Evolutionary conservation across 1,139 yeast species (phyloP), one percentile per base, ranked within the genome.

Genomic region (Candida mesenterica): DNA sequence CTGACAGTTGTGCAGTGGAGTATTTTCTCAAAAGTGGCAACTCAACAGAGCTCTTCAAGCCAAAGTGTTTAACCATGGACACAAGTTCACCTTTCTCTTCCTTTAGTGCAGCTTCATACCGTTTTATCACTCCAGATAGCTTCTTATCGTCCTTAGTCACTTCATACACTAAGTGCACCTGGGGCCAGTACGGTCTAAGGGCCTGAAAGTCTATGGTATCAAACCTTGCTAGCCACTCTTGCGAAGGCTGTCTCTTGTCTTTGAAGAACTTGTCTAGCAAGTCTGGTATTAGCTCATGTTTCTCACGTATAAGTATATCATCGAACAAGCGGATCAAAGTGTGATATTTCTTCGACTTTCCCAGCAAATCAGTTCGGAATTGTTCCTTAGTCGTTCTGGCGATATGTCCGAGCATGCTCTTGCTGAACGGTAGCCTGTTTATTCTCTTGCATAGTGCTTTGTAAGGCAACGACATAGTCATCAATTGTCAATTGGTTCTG

Each of bases 151-250:
- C 49, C 4, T 47, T 43, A n/a, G 58, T 53, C 10, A 69, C 41
- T 30, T 61, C 66, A 13, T 59, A 43, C 3, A 67, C 50, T 14
- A 68, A 41, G 40, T 70, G 73, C 1, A 56, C 55, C 29, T 55
- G 61, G 1, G 75, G 75, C 66, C 69, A 68, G 1, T 42, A 32
- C 0, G 42, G 39, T 30, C 58, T 56, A 24, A 67, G 41, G 5
- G 47, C 40, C 20, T 49, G 34, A 35, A 57, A 57, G 17, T 52
- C 52, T 9, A 45, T 39, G 3, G 47, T 42, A 8, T 41, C 35
- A 37, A 69, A 64, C 10, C 41, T 41, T 2, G 39, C 31, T 10
- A 53, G 33, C 64, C 66, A 60, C 1, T 33, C 24, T 1, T 42
- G 46, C 25, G n/a, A n/a, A n/a, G n/a, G 20, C n/a, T n/a, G n/a